Evolutionary conservation across 257 asterid species (phyloP), one percentile per base, ranked within the genome.

Genomic region (Salvia hispanica): DNA sequence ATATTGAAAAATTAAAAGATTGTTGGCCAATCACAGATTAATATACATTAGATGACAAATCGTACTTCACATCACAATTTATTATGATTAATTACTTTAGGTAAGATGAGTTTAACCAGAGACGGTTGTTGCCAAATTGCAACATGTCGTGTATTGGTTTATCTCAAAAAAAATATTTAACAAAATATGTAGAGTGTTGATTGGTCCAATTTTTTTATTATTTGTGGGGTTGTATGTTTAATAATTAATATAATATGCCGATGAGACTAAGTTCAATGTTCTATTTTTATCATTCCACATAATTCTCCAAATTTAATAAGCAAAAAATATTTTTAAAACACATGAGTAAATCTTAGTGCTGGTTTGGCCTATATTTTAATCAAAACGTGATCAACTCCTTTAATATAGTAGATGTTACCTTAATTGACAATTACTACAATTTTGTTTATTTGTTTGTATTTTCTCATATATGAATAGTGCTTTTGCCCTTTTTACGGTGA

Each of bases 61-160:
- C 59, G 28, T 34, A 39, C 14, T 62, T 61, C 71, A 74, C 66
- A 69, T 75, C 75, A 56, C 7, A 69, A 45, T 52, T 70, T 12
- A 53, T 34, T n/a, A 58, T 21, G 6, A 50, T 40, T 50, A 9
- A 50, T 40, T 50, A 7, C 7, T 47, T 69, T 66, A 51, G 72
- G 69, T 55, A 6, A 6, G 12, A 69, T 48, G 42, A 57, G 12
- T 50, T 59, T 66, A 31, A 73, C 60, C 73, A 11, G 3, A 62
- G 12, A 57, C 28, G 67, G 64, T 57, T 28, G 65, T 46, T 62
- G 73, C 67, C 74, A 61, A 36, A 60, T 67, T 42, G 52, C 42
- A 18, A 70, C 40, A n/a, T 4, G 14, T 13, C 12, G 2, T 4
- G 9, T 61, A 36, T 40, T 2, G 14, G 55, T 56, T 56, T 15